These are phyloP conservation scores for Guyanaporus albipodus DNA, from an alignment of 768 basidiomycete species.

Conservation along the genomic window DNA sequence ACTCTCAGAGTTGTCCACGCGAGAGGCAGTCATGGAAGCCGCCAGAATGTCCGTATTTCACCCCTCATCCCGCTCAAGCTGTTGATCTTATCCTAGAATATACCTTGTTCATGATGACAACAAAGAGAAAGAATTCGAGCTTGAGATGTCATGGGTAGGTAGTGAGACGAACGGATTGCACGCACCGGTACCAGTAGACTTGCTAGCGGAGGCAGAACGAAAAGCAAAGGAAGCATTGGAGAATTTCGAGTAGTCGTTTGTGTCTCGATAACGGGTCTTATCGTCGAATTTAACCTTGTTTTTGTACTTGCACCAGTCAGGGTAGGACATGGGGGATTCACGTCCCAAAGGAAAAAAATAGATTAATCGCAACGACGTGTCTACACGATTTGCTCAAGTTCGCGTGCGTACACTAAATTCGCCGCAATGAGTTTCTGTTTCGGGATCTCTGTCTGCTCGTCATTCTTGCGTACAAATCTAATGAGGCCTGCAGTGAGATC, in stretches of 20 bases:
- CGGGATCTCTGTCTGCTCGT: constrained; percentile 82
- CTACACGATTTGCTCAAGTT: constrained; percentile 89
- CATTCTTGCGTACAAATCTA: constrained; percentile 74
- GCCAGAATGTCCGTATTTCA: constrained; percentile 79
- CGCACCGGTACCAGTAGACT: constrained; percentile 77
- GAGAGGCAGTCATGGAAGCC: constrained; percentile 88
- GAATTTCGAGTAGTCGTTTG: constrained; percentile 45
- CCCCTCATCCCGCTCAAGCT: neutral
- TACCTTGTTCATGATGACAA: constrained; percentile 97
- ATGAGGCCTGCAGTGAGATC: constrained; percentile 66
- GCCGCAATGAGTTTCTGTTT: constrained; percentile 79
- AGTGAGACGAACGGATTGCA: constrained; percentile 79
- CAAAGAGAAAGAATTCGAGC: constrained; percentile 97
- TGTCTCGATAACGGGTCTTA: constrained; percentile 20
- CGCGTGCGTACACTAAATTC: constrained; percentile 76
- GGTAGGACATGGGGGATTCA: too few relatives aligned
- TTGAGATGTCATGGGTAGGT: constrained; percentile 97
- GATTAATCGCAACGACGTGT: constrained; percentile 8
- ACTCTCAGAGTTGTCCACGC: constrained; percentile 68
- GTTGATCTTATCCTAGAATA: constrained; percentile 53
- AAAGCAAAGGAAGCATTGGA: constrained; percentile 86
- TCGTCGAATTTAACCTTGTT: constrained; percentile 9
- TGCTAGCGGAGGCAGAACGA: constrained; percentile 79
- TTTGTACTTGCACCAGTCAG: too few relatives aligned
- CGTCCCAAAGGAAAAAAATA: neutral